Base-by-base conservation (phyloP, 305 asterid genomes). In the Petunia hybrid region DNA sequence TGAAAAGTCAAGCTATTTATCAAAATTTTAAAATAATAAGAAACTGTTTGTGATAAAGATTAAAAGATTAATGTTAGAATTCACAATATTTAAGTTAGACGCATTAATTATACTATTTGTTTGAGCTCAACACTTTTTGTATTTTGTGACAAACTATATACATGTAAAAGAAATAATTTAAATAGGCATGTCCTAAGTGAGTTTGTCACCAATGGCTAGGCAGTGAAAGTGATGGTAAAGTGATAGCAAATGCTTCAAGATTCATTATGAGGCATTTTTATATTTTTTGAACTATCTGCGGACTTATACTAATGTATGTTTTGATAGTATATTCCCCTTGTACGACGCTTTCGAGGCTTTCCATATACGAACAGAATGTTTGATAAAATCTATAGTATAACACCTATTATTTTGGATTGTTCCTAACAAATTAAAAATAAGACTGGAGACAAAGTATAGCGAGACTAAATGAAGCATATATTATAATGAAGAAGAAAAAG, bases 321-420 rank as follows among this genome's bases (percentile, higher is more conserved):
- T n/a, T 57, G 35, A 35, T 57, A 57, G 63, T n/a, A 57, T 14
- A 45, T 70, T 45, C 2, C n/a, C 60, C 42, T 70, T 46, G 76
- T 43, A 31, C 77, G 77, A 10, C 3, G 10, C 31, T 31, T 5
- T 70, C 77, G 31, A 70, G 77, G 77, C 9, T 51, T 70, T 31
- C 46, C 42, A 70, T 38, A 35, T 70, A 0, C 41, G 6, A 70
- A 46, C 77, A 70, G 40, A 70, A 31, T 46, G 77, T 10, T 46
- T 5, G 77, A 70, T 70, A 60, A 70, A 70, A 70, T 46, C 60
- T 45, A n/a, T 48, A 9, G 4, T 8, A 7, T 16, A 45, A 43
- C 9, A 70, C n/a, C 59, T 45, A 8, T 45, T 42, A 69, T 43
- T 43, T 9, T 43, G n/a, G 57, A 43, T 4, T 16, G 39, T 16